phyloP scores from a whole-genome alignment of 768 basidiomycete genomes.

The Boletellus emodensis region DNA sequence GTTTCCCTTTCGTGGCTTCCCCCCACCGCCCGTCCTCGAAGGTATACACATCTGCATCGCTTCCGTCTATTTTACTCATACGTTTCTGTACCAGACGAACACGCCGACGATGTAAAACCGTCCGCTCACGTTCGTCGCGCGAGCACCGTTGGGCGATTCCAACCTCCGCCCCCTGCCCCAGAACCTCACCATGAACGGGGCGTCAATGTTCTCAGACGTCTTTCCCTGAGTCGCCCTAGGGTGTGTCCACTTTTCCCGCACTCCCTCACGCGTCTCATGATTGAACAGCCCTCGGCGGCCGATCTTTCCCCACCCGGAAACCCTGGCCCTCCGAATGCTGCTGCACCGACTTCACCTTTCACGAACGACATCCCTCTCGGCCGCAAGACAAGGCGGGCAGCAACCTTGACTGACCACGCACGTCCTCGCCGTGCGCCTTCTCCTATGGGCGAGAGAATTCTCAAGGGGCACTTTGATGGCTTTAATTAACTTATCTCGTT shows the following conservation, averaged over 20 bases:
- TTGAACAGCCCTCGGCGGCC: constrained; percentile 3
- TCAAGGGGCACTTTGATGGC: constrained; percentile 89
- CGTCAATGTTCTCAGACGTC: constrained; percentile 65
- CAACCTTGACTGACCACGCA: constrained; percentile 47
- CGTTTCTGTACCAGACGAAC: constrained; percentile 33
- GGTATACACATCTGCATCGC: constrained; percentile 38
- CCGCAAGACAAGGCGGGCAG: constrained; percentile 50
- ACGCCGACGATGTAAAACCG: constrained; percentile 39
- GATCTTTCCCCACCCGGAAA: constrained; percentile 26
- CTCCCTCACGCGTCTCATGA: neutral
- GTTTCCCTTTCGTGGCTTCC: constrained; percentile 57
- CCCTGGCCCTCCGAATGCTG: constrained; percentile 48
- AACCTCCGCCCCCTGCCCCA: constrained; percentile 41
- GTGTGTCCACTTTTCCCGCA: constrained; percentile 37
- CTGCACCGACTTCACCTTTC: constrained; percentile 32
- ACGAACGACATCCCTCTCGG: constrained; percentile 19
- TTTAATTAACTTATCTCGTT: constrained; percentile 55
- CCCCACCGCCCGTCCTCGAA: constrained; percentile 56
- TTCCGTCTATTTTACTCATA: neutral
- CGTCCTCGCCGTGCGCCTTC: constrained; percentile 68
- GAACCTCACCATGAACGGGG: constrained; percentile 60
- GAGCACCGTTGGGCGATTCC: constrained; percentile 54
- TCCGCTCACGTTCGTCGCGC: constrained; percentile 55
- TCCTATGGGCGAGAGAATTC: constrained; percentile 87
- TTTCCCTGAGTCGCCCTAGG: constrained; percentile 62